phyloP scores from a whole-genome alignment of 1,284 basidiomycete species.

The Macrocybe sp. region DNA sequence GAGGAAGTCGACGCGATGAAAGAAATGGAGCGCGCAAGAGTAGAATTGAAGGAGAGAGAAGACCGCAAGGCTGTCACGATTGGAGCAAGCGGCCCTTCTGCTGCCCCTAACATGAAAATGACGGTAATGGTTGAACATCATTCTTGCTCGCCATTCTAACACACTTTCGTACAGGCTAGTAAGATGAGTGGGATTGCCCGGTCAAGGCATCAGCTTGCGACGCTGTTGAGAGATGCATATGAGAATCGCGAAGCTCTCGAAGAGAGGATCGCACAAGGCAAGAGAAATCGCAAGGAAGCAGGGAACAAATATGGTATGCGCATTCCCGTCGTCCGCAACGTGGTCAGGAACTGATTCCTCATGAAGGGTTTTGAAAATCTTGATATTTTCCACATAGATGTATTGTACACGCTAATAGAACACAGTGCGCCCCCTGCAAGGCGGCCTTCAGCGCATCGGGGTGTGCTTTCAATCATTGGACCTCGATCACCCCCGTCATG shows the following conservation, averaged over 20 bases:
- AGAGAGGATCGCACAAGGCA: constrained; percentile 74
- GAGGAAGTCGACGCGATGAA: constrained; percentile 62
- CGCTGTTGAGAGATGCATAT: constrained; percentile 73
- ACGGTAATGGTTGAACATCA: constrained; percentile 37
- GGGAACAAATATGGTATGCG: constrained; percentile 78
- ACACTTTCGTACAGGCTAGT: constrained; percentile 44
- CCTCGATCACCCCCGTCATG: constrained; percentile 55
- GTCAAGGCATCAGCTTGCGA: constrained; percentile 70
- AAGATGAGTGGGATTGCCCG: constrained; percentile 65
- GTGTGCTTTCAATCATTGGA: constrained; percentile 6
- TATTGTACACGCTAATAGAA: neutral
- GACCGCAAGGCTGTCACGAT: constrained; percentile 67
- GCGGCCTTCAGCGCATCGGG: neutral
- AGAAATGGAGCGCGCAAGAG: constrained; percentile 72
- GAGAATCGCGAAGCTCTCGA: constrained; percentile 73
- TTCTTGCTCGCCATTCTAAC: neutral
- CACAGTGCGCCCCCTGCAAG: neutral
- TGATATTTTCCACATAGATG: constrained; percentile 1
- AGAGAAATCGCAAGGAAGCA: constrained; percentile 78
- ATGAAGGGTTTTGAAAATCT: constrained; percentile 19
- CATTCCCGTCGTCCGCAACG: neutral
- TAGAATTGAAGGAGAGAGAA: constrained; percentile 65
- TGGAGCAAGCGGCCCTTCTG: constrained; percentile 45
- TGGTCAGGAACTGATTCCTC: constrained; percentile 2
- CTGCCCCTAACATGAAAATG: constrained; percentile 70